A percentile compares a stretch with the other conserved stretches of the same genome.
Conservation (phyloP, 2,329 filamentous ascomycete genomes). For the Penicillium sp. region DNA sequence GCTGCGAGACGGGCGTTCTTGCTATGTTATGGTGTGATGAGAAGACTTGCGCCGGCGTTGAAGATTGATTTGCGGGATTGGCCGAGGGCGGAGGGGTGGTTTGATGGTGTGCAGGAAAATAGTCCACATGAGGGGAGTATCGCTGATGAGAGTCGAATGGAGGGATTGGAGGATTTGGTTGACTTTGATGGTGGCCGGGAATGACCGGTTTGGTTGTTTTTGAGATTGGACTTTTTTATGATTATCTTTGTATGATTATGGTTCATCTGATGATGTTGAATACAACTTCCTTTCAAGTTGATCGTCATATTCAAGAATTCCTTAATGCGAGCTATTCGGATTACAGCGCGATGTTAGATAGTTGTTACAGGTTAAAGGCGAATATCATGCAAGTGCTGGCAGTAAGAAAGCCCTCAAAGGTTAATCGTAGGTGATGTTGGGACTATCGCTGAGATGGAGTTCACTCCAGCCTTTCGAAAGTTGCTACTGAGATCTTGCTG, state of each 20-base stretch:
- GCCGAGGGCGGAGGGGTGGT: slow-evolving; percentile 26
- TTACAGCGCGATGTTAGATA: not conserved
- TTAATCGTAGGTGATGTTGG: not conserved
- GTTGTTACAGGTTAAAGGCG: not conserved
- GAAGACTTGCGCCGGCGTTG: slow-evolving; percentile 37
- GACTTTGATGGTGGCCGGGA: slow-evolving; percentile 22
- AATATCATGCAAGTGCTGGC: not conserved
- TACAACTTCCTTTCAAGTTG: not conserved
- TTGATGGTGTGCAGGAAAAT: not conserved
- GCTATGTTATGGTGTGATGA: slow-evolving; percentile 39
- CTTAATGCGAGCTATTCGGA: too few species aligned
- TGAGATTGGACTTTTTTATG: not conserved
- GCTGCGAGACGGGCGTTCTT: slow-evolving; percentile 42
- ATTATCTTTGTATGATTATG: not conserved
- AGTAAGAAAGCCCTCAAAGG: not conserved
- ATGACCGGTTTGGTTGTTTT: not conserved
- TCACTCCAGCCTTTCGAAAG: too few species aligned
- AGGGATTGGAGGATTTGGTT: slow-evolving; percentile 24
- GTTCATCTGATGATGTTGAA: not conserved
- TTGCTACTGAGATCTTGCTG: not conserved
- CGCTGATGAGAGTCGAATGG: slow-evolving; percentile 12
- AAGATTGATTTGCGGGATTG: slow-evolving; percentile 37
- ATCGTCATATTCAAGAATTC: too few species aligned
- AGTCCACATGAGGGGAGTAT: not conserved
- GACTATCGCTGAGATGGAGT: not conserved